Percentiles rank a stretch among this genome's conserved stretches.
These are phyloP conservation scores for Cryptococcus maquisensis DNA, from an alignment of 1,284 basidiomycete genomes.

Conservation along the genomic window DNA sequence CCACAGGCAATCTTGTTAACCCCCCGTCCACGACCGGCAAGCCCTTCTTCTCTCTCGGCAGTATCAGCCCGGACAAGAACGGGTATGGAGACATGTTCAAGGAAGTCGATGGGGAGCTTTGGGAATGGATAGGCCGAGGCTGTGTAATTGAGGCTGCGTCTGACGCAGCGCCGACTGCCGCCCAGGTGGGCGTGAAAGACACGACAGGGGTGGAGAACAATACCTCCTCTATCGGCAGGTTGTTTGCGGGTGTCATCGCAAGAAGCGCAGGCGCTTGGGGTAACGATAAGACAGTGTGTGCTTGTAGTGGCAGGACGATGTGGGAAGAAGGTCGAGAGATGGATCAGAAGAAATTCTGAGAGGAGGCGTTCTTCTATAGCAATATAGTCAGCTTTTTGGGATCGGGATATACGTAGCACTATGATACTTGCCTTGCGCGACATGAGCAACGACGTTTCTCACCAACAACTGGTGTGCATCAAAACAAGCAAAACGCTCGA, in stretches of 20 bases:
- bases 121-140: constrained; percentile 49
- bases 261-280: constrained; percentile 49
- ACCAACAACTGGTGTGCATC: background rate
- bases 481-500: background rate
- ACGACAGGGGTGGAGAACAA: constrained; percentile 1
- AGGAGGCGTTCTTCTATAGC: no score
- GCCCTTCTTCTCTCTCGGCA: constrained; percentile 32
- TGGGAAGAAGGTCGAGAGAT: constrained; percentile 51
- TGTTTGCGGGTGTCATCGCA: constrained; percentile 50
- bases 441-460: no score
- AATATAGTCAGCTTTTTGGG: background rate
- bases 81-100: constrained; percentile 50
- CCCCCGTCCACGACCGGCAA: constrained; percentile 46
- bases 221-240: constrained; percentile 24
- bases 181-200: constrained; percentile 1
- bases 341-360: constrained; percentile 33
- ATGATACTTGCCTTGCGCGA: background rate
- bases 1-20: constrained; percentile 45
- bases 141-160: constrained; percentile 40
- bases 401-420: background rate
- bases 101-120: constrained; percentile 47
- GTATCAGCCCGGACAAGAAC: constrained; percentile 41
- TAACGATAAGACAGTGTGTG: constrained; percentile 51
- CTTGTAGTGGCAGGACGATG: constrained; percentile 49
- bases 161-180: background rate